Evolutionary conservation across 257 asterid species (phyloP), one percentile per base, ranked within the genome.

Genomic region (Gardenia jasminoides): DNA sequence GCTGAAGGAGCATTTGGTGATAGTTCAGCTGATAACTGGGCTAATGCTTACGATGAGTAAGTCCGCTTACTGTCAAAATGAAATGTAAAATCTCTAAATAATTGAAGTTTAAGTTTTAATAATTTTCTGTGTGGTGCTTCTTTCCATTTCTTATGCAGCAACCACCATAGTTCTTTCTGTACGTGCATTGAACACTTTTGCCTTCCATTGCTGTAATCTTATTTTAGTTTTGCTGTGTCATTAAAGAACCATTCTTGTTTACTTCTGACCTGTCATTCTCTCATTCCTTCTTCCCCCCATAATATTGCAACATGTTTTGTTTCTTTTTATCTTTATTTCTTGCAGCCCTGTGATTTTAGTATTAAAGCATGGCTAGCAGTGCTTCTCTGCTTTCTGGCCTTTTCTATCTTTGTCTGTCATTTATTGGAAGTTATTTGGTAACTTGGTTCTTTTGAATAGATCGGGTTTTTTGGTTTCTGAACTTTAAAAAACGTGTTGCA

Each of bases 41-140:
- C 95, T 70, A 90, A 85, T 83, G 93, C 96, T 68, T 96, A 93
- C 87, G 97, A 96, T 82, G 97, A 93, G 99, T 96, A 91, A 88
- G 98, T 88, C 56, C 76, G 50, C 20, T 54, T 74, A 72, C 48
- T 28, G 77, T 80, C 50, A 36, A 43, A 54, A 46, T 82, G 72
- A 41, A 54, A 70, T 67, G 44, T 67, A 69, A 59, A 58, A 68
- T 31, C 28, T 71, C 62, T 71, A 13, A 41, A 43, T 17, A 13
- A 41, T 22, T 17, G 22, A 62, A 41, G 8, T 58, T 19, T 19
- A 19, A n/a, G 22, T 58, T 58, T 28, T 58, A 58, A 58, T 58
- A 22, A 3, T 9, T 58, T 28, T 58, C 30, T 54, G 24, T 61
- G 26, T 61, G 67, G 15, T 61, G 67, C 26, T n/a, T 31, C 67